phyloP scores from a whole-genome alignment of 148 eudicot genomes.

The Simmondsia chinensis region DNA sequence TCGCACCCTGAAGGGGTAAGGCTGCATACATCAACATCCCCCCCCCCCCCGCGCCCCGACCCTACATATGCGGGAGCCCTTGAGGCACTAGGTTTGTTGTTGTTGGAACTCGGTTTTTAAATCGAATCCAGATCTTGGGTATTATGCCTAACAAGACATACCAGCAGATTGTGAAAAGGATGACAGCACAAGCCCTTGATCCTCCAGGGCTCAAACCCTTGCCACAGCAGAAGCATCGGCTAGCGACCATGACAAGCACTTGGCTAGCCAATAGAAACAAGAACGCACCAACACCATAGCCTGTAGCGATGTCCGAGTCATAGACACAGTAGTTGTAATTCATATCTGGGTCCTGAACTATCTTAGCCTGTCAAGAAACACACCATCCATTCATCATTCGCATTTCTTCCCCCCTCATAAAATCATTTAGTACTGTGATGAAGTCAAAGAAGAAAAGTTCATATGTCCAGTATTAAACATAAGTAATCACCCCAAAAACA shows the following conservation, averaged over 20 bases:
- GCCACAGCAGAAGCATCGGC: conserved; percentile 85
- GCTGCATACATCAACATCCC: no score
- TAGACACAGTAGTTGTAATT: conserved; percentile 55
- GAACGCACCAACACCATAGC: conserved; percentile 82
- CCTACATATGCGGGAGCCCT: no score
- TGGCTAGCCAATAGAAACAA: conserved; percentile 68
- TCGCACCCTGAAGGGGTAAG: no score
- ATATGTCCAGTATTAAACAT: no score
- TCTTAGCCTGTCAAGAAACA: conserved; percentile 30
- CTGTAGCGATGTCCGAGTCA: conserved; percentile 74
- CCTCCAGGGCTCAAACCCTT: conserved; percentile 67
- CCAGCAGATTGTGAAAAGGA: conserved; percentile 88
- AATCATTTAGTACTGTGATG: background rate
- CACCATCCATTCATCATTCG: background rate
- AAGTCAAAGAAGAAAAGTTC: no score
- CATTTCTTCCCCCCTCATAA: background rate
- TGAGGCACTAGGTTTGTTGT: no score
- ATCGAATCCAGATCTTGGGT: no score
- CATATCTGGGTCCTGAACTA: conserved; percentile 23
- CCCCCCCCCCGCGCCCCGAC: no score
- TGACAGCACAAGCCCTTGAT: conserved; percentile 75
- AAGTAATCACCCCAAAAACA: no score
- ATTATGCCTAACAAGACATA: conserved; percentile 13
- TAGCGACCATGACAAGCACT: conserved; percentile 53
- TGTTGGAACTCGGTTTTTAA: no score